phyloP scores from a whole-genome alignment of 1,284 basidiomycete genomes.

The Fereydounia khargensis region DNA sequence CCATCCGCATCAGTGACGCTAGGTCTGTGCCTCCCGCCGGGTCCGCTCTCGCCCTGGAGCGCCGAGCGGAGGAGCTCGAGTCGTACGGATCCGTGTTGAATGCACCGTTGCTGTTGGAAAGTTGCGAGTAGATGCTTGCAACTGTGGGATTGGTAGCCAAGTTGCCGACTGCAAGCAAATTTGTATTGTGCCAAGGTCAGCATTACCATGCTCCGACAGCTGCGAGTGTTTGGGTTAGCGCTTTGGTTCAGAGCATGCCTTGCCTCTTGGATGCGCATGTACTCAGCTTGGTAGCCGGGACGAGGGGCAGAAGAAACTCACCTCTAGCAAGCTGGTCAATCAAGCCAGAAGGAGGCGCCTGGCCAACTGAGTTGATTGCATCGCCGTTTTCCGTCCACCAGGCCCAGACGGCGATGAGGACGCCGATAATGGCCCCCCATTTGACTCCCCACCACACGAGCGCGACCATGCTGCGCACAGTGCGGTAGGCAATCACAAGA shows the following conservation, averaged over 20 bases:
- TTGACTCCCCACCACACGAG: conserved; percentile 43
- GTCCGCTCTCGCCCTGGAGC: not conserved
- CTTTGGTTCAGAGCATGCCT: no score
- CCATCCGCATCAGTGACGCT: not conserved
- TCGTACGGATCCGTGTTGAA: no score
- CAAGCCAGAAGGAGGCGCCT: conserved; percentile 13
- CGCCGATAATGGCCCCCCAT: conserved; percentile 41
- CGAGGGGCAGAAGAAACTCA: not conserved
- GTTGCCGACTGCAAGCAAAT: not conserved
- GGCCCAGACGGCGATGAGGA: conserved; percentile 35
- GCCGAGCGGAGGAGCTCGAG: not conserved
- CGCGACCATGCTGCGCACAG: conserved; percentile 23
- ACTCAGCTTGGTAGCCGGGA: no score
- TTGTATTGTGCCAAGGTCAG: no score
- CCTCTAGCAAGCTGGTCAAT: conserved; percentile 20
- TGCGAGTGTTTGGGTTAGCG: no score
- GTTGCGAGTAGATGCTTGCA: not conserved
- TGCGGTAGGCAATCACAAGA: conserved; percentile 37
- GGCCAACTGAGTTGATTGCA: conserved; percentile 21
- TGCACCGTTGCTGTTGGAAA: not conserved
- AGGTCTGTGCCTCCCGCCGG: not conserved
- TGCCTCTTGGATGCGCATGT: no score
- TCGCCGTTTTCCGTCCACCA: conserved; percentile 39
- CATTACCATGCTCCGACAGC: not conserved
- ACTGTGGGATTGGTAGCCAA: not conserved